Percentiles rank a stretch among this genome's conserved stretches.
Conservation (phyloP, 2,329 filamentous ascomycete species). For the Drechmeria coniospora region DNA sequence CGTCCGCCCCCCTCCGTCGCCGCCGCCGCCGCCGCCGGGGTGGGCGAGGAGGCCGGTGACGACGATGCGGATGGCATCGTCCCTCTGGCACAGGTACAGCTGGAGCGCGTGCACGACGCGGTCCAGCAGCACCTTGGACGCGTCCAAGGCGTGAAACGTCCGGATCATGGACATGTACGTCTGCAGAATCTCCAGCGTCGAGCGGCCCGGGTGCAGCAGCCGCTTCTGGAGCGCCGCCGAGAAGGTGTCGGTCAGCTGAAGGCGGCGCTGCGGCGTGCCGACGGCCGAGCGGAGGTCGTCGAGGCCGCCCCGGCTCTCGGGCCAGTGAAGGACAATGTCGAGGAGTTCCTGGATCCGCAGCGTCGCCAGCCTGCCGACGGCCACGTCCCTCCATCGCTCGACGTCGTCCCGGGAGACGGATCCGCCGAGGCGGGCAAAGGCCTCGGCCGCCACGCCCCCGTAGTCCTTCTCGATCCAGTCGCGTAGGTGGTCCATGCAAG, state of each 20-base stretch:
- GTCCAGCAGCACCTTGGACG: conserved; percentile 62
- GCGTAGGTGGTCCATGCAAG: conserved; percentile 42
- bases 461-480: conserved; percentile 57
- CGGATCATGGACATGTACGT: conserved; percentile 69
- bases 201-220: conserved; percentile 60
- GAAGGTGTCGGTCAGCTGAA: conserved; percentile 56
- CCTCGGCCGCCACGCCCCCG: conserved; percentile 45
- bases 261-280: conserved; percentile 50
- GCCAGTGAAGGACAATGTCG: conserved; percentile 66
- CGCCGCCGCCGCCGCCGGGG: conserved; percentile 34
- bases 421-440: conserved; percentile 33
- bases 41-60: conserved; percentile 58
- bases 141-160: conserved; percentile 59
- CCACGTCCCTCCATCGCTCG: conserved; percentile 56
- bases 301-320: conserved; percentile 52
- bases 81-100: conserved; percentile 59
- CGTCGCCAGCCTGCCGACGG: conserved; percentile 50
- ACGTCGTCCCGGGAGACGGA: conserved; percentile 39
- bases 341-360: conserved; percentile 59
- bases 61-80: conserved; percentile 65
- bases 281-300: conserved; percentile 60
- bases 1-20: conserved; percentile 29
- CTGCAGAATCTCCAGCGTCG: conserved; percentile 59
- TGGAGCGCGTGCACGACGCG: conserved; percentile 59
- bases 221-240: conserved; percentile 47